Evolutionary conservation across 805 yeast genomes (phyloP).

Genomic region (Starmera caribaea): DNA sequence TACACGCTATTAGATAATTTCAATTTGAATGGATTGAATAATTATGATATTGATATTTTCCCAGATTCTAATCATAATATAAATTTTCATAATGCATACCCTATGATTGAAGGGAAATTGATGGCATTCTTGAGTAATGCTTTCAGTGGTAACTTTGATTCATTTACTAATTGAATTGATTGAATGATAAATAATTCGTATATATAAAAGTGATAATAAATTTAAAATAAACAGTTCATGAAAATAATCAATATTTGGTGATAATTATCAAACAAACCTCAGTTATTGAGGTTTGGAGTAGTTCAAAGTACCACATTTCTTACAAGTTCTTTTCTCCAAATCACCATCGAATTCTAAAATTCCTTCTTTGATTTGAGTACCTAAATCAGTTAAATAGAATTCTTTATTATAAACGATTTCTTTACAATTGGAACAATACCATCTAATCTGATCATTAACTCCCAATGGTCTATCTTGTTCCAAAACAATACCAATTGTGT

Average conservation of each 20-base stretch:
- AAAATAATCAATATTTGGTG: no score
- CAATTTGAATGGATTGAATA: conserved; percentile 42
- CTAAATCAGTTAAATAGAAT: conserved; percentile 73
- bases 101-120: conserved; percentile 62
- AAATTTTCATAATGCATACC: conserved; percentile 66
- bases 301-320: conserved; percentile 63
- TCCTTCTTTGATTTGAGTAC: conserved; percentile 83
- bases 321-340: conserved; percentile 58
- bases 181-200: neutral
- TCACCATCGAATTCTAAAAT: conserved; percentile 62
- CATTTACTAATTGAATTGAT: neutral
- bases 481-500: conserved; percentile 84
- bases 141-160: conserved; percentile 30
- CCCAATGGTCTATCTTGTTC: conserved; percentile 85
- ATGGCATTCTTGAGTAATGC: conserved; percentile 60
- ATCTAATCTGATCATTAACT: conserved; percentile 62
- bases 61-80: conserved; percentile 94
- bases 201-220: no score
- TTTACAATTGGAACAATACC: conserved; percentile 76
- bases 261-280: no score
- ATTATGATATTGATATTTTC: conserved; percentile 78
- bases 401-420: conserved; percentile 56
- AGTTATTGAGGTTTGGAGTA: conserved; percentile 46
- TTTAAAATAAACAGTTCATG: no score
- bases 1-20: conserved; percentile 51